Conservation (phyloP, 1,284 basidiomycete genomes). For the Pholiota adiposa region DNA sequence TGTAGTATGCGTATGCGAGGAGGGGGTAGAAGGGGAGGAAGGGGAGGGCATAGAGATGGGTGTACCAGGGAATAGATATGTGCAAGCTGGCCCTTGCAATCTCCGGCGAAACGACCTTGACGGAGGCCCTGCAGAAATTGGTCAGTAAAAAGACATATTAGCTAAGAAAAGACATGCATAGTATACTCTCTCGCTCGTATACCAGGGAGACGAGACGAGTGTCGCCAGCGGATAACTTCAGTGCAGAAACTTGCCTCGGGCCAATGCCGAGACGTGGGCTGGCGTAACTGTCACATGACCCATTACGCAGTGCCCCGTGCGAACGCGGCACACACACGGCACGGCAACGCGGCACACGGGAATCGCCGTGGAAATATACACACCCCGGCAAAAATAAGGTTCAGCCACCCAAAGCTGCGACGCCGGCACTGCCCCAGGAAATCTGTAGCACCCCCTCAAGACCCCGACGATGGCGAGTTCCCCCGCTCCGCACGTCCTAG, state of each 20-base stretch:
- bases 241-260: background rate
- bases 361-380: slow-evolving; percentile 17
- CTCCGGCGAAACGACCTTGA: slow-evolving; percentile 83
- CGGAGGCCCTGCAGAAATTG: slow-evolving; percentile 36
- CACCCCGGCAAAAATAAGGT: slow-evolving; percentile 15
- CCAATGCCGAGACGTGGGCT: slow-evolving; percentile 10
- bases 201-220: slow-evolving; percentile 3
- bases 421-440: background rate
- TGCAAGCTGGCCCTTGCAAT: slow-evolving; percentile 85
- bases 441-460: slow-evolving; percentile 9
- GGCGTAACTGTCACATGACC: slow-evolving; percentile 3
- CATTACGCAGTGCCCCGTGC: background rate
- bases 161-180: background rate
- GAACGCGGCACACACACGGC: background rate
- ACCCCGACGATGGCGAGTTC: slow-evolving; percentile 15
- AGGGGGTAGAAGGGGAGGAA: slow-evolving; percentile 89
- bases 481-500: background rate
- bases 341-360: slow-evolving; percentile 7
- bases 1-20: slow-evolving; percentile 89
- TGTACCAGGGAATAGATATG: slow-evolving; percentile 76
- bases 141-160: background rate
- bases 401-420: slow-evolving; percentile 17
- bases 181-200: slow-evolving; percentile 14
- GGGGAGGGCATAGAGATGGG: slow-evolving; percentile 84
- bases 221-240: slow-evolving; percentile 12